Evolutionary conservation across 2,329 filamentous ascomycete genomes (phyloP).

Genomic region (Diaporthe ampelina): DNA sequence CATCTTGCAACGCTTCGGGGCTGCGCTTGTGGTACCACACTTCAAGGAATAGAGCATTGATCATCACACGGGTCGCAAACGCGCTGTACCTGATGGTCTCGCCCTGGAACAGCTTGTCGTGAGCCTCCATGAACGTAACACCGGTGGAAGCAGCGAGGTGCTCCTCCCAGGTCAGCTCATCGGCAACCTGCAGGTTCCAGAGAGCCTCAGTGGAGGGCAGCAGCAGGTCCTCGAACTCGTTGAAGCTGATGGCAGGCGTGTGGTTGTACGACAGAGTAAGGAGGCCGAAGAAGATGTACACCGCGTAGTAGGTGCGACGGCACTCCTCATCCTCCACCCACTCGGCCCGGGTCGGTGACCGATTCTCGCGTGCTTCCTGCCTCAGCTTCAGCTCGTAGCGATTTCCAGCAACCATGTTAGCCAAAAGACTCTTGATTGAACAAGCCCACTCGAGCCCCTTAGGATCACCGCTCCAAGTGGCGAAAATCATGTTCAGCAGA

Average conservation of each 20-base stretch:
- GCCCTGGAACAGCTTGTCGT: constrained; percentile 95
- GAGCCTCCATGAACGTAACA: constrained; percentile 92
- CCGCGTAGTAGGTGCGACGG: constrained; percentile 95
- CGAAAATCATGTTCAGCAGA: constrained; percentile 97
- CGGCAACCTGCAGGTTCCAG: constrained; percentile 87
- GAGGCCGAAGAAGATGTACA: constrained; percentile 98
- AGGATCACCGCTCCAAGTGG: constrained; percentile 98
- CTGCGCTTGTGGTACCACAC: constrained; percentile 99
- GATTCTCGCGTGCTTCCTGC: constrained; percentile 85
- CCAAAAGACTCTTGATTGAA: constrained; percentile 97
- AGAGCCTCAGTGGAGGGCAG: constrained; percentile 93
- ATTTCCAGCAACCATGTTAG: constrained; percentile 98
- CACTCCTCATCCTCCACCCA: constrained; percentile 99
- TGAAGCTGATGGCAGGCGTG: constrained; percentile 97
- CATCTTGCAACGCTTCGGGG: constrained; percentile 96
- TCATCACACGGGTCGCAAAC: constrained; percentile 97
- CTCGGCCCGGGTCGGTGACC: constrained; percentile 83
- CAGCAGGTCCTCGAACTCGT: constrained; percentile 94
- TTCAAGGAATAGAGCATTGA: constrained; percentile 97
- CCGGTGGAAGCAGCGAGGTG: constrained; percentile 78
- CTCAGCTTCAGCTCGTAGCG: constrained; percentile 96
- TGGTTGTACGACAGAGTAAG: constrained; percentile 97
- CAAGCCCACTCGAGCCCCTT: constrained; percentile 99
- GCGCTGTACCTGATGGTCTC: constrained; percentile 93
- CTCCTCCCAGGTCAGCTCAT: constrained; percentile 89